Evolutionary conservation across 768 basidiomycete species (phyloP).

Genomic region (Sporobolomyces pararoseus): DNA sequence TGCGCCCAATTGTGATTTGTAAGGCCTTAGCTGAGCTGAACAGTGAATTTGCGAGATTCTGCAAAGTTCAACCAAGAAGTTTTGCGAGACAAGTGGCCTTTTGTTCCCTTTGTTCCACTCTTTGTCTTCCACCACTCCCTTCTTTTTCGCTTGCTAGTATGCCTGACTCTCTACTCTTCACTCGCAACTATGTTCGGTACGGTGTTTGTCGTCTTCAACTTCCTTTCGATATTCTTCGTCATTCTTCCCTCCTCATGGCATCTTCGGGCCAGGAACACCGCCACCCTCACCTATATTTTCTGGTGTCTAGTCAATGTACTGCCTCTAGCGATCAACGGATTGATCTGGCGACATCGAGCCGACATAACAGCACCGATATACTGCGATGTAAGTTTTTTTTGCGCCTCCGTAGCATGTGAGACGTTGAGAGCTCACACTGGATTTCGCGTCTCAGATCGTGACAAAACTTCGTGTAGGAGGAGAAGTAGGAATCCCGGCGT

Average conservation of each 20-base stretch:
- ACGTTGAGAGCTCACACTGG: background rate
- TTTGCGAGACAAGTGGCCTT: background rate
- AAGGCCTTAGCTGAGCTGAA: no score
- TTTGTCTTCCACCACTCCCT: background rate
- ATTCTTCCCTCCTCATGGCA: constrained; percentile 27
- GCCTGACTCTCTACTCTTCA: background rate
- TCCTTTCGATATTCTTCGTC: constrained; percentile 15
- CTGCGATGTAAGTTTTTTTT: constrained; percentile 25
- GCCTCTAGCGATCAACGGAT: constrained; percentile 13
- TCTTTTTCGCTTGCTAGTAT: background rate
- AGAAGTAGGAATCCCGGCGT: constrained; percentile 13
- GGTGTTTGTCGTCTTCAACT: constrained; percentile 17
- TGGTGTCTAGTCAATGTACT: constrained; percentile 18
- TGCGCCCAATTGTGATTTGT: no score
- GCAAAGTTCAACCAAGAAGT: no score
- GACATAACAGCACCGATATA: constrained; percentile 9
- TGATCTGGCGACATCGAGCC: background rate
- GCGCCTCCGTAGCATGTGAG: background rate
- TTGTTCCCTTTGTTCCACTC: background rate
- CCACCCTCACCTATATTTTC: constrained; percentile 26
- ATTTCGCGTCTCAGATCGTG: background rate
- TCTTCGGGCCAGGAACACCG: constrained; percentile 19
- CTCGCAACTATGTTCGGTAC: background rate
- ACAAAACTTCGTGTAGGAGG: constrained; percentile 12
- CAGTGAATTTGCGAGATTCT: no score